Evolutionary conservation across 2,329 filamentous ascomycete genomes (phyloP).

Genomic region (Botrytis deweyae): DNA sequence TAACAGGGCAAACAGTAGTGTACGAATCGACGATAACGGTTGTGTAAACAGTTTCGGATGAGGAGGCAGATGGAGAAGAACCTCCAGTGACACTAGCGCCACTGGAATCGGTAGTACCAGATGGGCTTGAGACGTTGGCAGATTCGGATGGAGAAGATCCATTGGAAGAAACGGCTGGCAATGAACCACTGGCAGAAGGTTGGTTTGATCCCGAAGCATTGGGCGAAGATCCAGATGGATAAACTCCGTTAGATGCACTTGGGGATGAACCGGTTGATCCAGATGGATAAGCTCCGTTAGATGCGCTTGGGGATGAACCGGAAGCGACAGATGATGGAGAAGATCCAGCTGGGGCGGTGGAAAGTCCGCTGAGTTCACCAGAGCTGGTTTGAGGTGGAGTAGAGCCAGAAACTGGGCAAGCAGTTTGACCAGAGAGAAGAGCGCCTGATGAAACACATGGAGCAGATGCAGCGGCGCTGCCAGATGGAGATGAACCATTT

Average conservation of each 20-base stretch:
- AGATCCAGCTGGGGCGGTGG: background rate
- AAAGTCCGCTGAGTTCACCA: background rate
- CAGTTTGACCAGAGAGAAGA: background rate
- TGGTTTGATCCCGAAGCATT: background rate
- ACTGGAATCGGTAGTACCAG: background rate
- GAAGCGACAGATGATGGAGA: background rate
- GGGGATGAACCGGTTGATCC: background rate
- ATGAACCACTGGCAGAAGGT: background rate
- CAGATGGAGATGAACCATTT: slow-evolving; percentile 2
- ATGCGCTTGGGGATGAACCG: background rate
- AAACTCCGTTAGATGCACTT: background rate
- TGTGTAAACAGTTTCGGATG: background rate
- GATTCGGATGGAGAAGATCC: background rate
- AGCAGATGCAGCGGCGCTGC: background rate
- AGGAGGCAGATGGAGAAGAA: background rate
- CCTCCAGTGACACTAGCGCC: background rate
- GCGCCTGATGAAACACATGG: background rate
- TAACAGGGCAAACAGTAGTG: slow-evolving; percentile 11
- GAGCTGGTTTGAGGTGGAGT: background rate
- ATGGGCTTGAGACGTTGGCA: background rate
- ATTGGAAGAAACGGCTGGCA: background rate
- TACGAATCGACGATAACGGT: slow-evolving; percentile 10
- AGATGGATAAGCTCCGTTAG: background rate
- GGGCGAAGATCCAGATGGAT: background rate
- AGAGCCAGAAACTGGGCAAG: background rate